A percentile compares a stretch with the other conserved stretches of the same genome.
These are phyloP conservation scores for Cryptococcus maquisensis DNA, from an alignment of 1,284 basidiomycete genomes.

Conservation along the genomic window DNA sequence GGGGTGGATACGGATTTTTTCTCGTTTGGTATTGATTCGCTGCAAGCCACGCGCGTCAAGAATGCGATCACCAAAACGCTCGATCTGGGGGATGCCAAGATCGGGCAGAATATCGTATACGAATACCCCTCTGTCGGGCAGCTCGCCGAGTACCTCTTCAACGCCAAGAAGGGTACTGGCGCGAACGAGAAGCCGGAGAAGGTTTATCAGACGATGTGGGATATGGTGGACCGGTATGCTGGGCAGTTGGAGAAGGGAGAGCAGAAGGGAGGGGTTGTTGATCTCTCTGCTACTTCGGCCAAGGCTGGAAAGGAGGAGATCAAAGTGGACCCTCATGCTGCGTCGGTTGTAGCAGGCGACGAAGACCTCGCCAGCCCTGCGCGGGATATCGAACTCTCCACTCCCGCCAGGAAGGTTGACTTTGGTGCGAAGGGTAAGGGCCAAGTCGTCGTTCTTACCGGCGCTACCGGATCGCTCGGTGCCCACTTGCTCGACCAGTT, in stretches of 20 bases:
- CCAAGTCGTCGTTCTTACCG: constrained; percentile 53
- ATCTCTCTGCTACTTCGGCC: too few relatives aligned
- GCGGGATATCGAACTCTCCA: not conserved
- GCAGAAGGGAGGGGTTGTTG: too few relatives aligned
- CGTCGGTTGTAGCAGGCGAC: too few relatives aligned
- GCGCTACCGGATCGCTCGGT: constrained; percentile 61
- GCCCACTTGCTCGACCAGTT: constrained; percentile 58
- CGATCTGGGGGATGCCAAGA: constrained; percentile 43
- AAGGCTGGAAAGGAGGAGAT: too few relatives aligned
- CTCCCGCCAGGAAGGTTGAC: not conserved
- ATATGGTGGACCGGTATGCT: constrained; percentile 51
- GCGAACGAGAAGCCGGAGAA: constrained; percentile 18
- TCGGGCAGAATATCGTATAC: constrained; percentile 52
- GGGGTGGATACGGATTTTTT: constrained; percentile 51
- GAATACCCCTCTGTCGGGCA: constrained; percentile 43
- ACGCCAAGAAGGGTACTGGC: constrained; percentile 32
- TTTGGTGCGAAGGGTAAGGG: constrained; percentile 8
- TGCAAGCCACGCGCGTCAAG: constrained; percentile 57
- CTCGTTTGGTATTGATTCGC: constrained; percentile 56
- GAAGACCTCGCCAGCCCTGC: too few relatives aligned
- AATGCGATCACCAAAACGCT: constrained; percentile 54
- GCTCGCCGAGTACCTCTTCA: constrained; percentile 32
- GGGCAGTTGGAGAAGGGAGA: constrained; percentile 21
- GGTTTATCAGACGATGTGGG: constrained; percentile 48
- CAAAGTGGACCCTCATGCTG: too few relatives aligned